Evolutionary conservation across 2,329 filamentous ascomycete species (phyloP).

Genomic region (Cryphonectria carpinicola): DNA sequence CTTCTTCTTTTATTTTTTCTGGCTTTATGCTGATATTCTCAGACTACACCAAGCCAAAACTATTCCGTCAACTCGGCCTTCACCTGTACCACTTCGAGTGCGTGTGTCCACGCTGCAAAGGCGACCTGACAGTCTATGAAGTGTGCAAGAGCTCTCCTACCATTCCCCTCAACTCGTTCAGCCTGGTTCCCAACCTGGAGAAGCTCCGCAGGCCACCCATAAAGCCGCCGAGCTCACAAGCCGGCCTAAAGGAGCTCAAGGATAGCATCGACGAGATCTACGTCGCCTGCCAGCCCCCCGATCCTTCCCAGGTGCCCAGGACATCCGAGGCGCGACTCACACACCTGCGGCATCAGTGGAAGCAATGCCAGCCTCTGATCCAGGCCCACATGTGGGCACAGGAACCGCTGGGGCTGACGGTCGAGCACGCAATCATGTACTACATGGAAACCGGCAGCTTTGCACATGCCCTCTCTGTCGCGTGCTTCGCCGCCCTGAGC

Average conservation of each 20-base stretch:
- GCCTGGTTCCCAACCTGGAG: constrained; percentile 47
- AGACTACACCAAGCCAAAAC: constrained; percentile 54
- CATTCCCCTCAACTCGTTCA: constrained; percentile 49
- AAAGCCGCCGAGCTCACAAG: constrained; percentile 34
- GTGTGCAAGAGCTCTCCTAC: constrained; percentile 48
- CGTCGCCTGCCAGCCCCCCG: constrained; percentile 32
- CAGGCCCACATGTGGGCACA: constrained; percentile 49
- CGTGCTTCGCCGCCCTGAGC: constrained; percentile 51
- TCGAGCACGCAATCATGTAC: constrained; percentile 51
- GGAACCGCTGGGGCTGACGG: constrained; percentile 51
- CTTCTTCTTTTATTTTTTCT: not conserved
- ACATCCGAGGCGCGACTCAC: constrained; percentile 22
- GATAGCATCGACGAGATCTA: constrained; percentile 39
- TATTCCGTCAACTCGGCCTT: constrained; percentile 48
- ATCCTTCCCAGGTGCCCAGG: constrained; percentile 25
- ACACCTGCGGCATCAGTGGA: constrained; percentile 42
- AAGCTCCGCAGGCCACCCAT: constrained; percentile 39
- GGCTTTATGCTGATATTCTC: constrained; percentile 3
- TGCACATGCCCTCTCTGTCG: constrained; percentile 48
- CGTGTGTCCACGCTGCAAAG: constrained; percentile 51
- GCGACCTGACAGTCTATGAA: constrained; percentile 59
- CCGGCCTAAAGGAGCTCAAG: constrained; percentile 34
- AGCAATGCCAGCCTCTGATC: constrained; percentile 43
- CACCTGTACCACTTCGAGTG: constrained; percentile 58
- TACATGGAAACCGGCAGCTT: constrained; percentile 48